Conservation (phyloP, 2,329 filamentous ascomycete genomes). For the Septoria linicola region DNA sequence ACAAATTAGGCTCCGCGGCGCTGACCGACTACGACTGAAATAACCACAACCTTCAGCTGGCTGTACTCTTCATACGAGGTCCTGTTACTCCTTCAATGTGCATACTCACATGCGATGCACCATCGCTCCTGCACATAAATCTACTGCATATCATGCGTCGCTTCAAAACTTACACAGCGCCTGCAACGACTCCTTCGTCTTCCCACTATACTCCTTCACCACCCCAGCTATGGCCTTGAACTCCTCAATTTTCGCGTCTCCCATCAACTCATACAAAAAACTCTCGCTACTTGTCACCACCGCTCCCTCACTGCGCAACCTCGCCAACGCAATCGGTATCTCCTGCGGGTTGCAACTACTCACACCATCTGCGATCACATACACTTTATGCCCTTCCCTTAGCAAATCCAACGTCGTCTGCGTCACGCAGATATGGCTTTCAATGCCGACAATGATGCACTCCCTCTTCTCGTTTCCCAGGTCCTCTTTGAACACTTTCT, state of each 20-base stretch:
- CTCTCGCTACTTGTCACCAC: conserved; percentile 84
- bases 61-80: neutral
- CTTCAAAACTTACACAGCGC: conserved; percentile 65
- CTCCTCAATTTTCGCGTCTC: conserved; percentile 69
- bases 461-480: conserved; percentile 50
- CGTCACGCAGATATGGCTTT: conserved; percentile 90
- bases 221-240: conserved; percentile 73
- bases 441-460: conserved; percentile 83
- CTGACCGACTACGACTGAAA: no score
- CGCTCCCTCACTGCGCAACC: conserved; percentile 73
- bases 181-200: conserved; percentile 68
- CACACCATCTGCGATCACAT: conserved; percentile 84
- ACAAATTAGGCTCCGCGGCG: no score
- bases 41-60: no score
- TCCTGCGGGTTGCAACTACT: conserved; percentile 83
- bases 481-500: conserved; percentile 43
- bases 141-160: no score
- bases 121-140: neutral
- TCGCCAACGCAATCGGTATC: conserved; percentile 71
- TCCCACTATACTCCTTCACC: conserved; percentile 72
- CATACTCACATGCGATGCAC: neutral
- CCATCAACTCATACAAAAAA: conserved; percentile 84
- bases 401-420: conserved; percentile 86
- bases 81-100: no score
- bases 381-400: conserved; percentile 72